These are phyloP conservation scores for Pelargonium nanum DNA, from an alignment of 345 rosid species.

Conservation along the genomic window DNA sequence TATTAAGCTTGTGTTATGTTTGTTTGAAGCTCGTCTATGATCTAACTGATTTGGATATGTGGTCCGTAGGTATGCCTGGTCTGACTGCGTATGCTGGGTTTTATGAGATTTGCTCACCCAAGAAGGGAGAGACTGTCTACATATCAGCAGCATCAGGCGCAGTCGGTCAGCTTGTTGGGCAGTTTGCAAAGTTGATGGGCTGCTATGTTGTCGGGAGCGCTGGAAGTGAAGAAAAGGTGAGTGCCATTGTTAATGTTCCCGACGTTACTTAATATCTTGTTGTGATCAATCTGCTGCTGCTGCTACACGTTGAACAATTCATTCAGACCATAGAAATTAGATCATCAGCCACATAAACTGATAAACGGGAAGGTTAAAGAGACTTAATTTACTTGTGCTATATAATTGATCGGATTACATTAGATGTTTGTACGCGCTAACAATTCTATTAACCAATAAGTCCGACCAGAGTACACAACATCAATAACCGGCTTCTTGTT, in stretches of 20 bases:
- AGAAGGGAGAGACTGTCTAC: constrained; percentile 14
- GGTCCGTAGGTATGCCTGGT: constrained; percentile 13
- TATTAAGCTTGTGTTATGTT: neutral
- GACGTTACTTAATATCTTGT: constrained; percentile 1
- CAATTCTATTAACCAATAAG: too few relatives aligned
- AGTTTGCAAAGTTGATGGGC: constrained; percentile 15
- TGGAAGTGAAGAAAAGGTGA: constrained; percentile 15
- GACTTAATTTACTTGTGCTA: too few relatives aligned
- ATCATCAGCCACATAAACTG: too few relatives aligned
- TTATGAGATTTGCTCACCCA: constrained; percentile 9
- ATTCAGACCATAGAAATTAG: too few relatives aligned
- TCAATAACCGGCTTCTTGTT: neutral
- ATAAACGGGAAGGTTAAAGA: too few relatives aligned
- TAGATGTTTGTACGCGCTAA: too few relatives aligned
- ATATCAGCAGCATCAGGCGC: too few relatives aligned
- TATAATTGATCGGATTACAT: too few relatives aligned
- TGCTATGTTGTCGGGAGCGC: constrained; percentile 18
- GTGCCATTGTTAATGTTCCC: neutral
- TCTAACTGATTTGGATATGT: neutral
- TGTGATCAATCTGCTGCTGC: neutral
- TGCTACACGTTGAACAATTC: neutral
- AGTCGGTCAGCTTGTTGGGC: too few relatives aligned
- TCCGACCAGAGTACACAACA: too few relatives aligned
- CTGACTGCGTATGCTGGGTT: constrained; percentile 13
- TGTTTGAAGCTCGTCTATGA: neutral